Conservation (phyloP, 306 rosid genomes). For the Quercus glauca region DNA sequence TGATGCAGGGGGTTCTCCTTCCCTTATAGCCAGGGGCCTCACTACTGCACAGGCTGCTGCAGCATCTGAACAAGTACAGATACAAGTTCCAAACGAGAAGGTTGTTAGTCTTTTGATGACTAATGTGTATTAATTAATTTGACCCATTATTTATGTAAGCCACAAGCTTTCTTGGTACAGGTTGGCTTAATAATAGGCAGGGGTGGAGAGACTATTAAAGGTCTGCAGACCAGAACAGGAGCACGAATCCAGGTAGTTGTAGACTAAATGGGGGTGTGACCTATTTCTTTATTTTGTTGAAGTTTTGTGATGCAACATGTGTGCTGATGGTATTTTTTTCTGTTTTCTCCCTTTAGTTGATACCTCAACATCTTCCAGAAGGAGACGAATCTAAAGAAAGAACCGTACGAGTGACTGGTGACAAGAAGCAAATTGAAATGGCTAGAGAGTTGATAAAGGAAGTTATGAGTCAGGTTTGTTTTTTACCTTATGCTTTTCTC, state of each 20-base stretch:
- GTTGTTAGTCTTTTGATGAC: constrained; percentile 32
- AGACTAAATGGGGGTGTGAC: not conserved
- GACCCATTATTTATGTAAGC: constrained; percentile 3
- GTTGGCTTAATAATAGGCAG: constrained; percentile 97
- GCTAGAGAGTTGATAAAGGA: constrained; percentile 89
- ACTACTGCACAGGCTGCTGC: constrained; percentile 63
- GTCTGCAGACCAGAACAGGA: constrained; percentile 88
- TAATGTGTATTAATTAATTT: not conserved
- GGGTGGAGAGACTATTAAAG: constrained; percentile 96
- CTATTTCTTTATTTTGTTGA: not conserved
- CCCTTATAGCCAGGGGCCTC: constrained; percentile 90
- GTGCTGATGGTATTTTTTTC: constrained; percentile 1
- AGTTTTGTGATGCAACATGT: not conserved
- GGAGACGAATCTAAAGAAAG: constrained; percentile 95
- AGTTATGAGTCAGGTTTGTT: constrained; percentile 92
- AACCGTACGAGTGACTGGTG: constrained; percentile 88
- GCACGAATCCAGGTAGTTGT: constrained; percentile 99
- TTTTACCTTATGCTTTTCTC: constrained; percentile 16
- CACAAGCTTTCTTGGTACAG: constrained; percentile 30
- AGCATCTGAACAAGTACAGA: constrained; percentile 91
- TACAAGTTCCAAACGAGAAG: constrained; percentile 97
- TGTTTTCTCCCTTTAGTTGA: constrained; percentile 49
- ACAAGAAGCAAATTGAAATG: constrained; percentile 78
- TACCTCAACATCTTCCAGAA: constrained; percentile 93
- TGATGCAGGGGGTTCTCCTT: constrained; percentile 98